Conservation (phyloP, 345 rosid genomes). For the Camelina sativa region DNA sequence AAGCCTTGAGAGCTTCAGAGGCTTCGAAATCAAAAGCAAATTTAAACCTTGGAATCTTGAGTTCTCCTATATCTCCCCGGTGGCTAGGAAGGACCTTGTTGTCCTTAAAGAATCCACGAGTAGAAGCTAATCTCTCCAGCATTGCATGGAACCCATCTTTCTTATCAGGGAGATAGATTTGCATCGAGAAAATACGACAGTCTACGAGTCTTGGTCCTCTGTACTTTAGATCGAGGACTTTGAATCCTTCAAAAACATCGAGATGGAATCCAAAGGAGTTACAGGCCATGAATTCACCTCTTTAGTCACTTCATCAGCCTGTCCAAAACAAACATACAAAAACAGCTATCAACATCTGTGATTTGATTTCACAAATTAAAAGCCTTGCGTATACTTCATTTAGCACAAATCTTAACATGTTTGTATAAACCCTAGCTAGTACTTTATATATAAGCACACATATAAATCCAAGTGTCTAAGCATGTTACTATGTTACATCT, state of each 20-base stretch:
- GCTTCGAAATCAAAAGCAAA: conserved; percentile 27
- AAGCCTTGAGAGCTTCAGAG: conserved; percentile 22
- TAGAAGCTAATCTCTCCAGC: conserved; percentile 27
- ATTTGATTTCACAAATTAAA: background rate
- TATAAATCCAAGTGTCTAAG: no score
- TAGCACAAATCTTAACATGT: background rate
- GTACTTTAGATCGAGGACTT: conserved; percentile 7
- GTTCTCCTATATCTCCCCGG: background rate
- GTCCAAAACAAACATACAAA: background rate
- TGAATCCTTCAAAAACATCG: conserved; percentile 18
- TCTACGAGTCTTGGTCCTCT: conserved; percentile 8
- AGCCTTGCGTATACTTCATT: background rate
- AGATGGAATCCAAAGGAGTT: background rate
- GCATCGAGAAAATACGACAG: background rate
- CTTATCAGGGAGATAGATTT: conserved; percentile 30
- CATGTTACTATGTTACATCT: no score
- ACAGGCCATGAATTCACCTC: conserved; percentile 62
- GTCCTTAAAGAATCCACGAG: conserved; percentile 9
- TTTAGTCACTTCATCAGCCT: conserved; percentile 60
- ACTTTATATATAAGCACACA: background rate
- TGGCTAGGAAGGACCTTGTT: background rate
- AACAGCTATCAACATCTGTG: background rate
- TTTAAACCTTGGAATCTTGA: conserved; percentile 32
- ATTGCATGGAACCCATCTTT: conserved; percentile 29
- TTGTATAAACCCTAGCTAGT: background rate